Conservation (phyloP, 2,329 filamentous ascomycete genomes). For the Pyrenophora graminea region DNA sequence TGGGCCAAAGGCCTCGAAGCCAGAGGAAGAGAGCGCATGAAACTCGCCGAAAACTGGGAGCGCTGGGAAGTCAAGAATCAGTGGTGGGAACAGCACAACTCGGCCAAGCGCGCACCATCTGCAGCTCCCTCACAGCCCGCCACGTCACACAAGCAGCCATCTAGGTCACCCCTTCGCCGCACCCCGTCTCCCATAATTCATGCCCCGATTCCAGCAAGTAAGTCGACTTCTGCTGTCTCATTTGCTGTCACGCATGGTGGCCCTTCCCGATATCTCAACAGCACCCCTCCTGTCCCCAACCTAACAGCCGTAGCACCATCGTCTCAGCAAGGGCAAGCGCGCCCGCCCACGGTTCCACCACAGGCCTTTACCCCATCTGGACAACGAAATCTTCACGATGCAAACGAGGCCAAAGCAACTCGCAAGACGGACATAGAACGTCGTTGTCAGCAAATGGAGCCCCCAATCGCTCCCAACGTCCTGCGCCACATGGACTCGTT, state of each 20-base stretch:
- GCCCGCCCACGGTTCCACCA: conserved; percentile 42
- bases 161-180: conserved; percentile 33
- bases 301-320: conserved; percentile 39
- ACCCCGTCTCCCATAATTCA: conserved; percentile 38
- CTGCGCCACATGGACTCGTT: conserved; percentile 74
- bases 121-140: conserved; percentile 23
- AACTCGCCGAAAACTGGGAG: conserved; percentile 72
- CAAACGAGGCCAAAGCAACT: conserved; percentile 65
- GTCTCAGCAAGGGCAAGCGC: conserved; percentile 34
- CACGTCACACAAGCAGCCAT: conserved; percentile 22
- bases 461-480: conserved; percentile 65
- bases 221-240: conserved; percentile 31
- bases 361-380: conserved; percentile 38
- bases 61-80: conserved; percentile 64
- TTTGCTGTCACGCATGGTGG: conserved; percentile 18
- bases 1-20: conserved; percentile 76
- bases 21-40: conserved; percentile 64
- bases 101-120: conserved; percentile 19
- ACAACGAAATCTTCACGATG: conserved; percentile 64
- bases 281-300: conserved; percentile 28
- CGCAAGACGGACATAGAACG: conserved; percentile 73
- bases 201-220: conserved; percentile 42
- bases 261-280: conserved; percentile 23
- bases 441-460: conserved; percentile 67
- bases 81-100: conserved; percentile 26